Conservation (phyloP, 2,329 filamentous ascomycete species). For the Lomentospora prolificans region DNA sequence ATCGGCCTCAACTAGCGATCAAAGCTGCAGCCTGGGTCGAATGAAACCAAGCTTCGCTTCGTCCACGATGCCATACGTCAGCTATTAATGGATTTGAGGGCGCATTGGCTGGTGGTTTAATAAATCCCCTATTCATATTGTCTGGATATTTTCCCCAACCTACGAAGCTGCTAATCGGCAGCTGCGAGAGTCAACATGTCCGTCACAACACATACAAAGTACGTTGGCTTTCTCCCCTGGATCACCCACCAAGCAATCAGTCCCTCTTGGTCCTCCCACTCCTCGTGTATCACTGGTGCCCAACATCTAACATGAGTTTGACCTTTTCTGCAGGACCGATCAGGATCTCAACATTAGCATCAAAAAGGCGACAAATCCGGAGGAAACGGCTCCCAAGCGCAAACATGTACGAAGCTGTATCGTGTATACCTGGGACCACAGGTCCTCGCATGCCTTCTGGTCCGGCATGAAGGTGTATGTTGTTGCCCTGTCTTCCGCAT, state of each 20-base stretch:
- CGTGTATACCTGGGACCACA: slow-evolving; percentile 99
- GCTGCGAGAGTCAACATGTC: background rate
- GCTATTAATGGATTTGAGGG: background rate
- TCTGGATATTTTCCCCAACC: background rate
- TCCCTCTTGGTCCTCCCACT: background rate
- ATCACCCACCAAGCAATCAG: background rate
- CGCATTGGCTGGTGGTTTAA: background rate
- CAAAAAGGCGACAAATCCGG: slow-evolving; percentile 57
- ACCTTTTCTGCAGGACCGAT: slow-evolving; percentile 42
- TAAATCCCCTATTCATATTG: background rate
- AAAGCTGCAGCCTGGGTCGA: slow-evolving; percentile 2
- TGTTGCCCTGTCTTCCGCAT: background rate
- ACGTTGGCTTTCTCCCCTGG: background rate
- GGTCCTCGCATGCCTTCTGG: slow-evolving; percentile 92
- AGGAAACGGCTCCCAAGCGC: slow-evolving; percentile 59
- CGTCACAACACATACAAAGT: background rate
- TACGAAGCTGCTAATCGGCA: background rate
- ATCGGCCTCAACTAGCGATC: background rate
- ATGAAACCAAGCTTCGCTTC: background rate
- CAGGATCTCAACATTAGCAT: slow-evolving; percentile 61
- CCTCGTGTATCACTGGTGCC: background rate
- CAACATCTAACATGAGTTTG: background rate
- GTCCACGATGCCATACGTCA: background rate
- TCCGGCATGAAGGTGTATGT: slow-evolving; percentile 94
- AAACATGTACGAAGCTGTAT: slow-evolving; percentile 98